Percentiles rank a stretch among this genome's conserved stretches.
These are phyloP conservation scores for Penicillium psychrosexuale DNA, from an alignment of 2,329 filamentous ascomycete species.

Conservation along the genomic window DNA sequence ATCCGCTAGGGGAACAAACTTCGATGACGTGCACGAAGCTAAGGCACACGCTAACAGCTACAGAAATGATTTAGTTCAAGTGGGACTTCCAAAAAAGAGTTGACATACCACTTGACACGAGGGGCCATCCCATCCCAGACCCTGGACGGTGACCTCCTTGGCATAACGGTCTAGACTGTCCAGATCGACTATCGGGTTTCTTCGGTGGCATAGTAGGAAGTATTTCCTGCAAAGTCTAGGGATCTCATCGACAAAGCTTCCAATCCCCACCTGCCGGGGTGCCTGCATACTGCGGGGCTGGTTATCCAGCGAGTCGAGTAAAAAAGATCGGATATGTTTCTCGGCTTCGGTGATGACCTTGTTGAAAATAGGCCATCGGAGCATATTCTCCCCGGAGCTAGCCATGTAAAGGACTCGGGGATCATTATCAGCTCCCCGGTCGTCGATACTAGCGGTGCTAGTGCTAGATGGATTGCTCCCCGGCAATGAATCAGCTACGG, in stretches of 20 bases:
- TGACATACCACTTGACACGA: slow-evolving; percentile 26
- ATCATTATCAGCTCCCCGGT: slow-evolving; percentile 17
- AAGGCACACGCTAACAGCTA: slow-evolving; percentile 24
- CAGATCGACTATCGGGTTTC: slow-evolving; percentile 21
- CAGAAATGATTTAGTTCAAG: not conserved
- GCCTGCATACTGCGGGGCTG: slow-evolving; percentile 5
- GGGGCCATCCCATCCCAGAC: slow-evolving; percentile 23
- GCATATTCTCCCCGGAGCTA: slow-evolving; percentile 23
- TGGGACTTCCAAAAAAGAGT: not conserved
- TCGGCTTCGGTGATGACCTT: slow-evolving; percentile 22
- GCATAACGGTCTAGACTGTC: slow-evolving; percentile 21
- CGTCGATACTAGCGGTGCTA: slow-evolving; percentile 12
- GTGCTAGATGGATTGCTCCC: slow-evolving; percentile 5
- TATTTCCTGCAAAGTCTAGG: slow-evolving; percentile 19
- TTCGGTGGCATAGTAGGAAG: slow-evolving; percentile 15
- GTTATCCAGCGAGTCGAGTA: slow-evolving; percentile 23
- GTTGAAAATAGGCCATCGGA: slow-evolving; percentile 24
- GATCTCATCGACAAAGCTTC: slow-evolving; percentile 19
- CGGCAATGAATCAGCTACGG: slow-evolving; percentile 10
- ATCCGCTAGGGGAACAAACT: slow-evolving; percentile 11
- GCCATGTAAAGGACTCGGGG: slow-evolving; percentile 20
- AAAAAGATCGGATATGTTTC: slow-evolving; percentile 21
- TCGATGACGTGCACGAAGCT: slow-evolving; percentile 16
- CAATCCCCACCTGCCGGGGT: slow-evolving; percentile 13
- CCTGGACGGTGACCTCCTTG: slow-evolving; percentile 22